These are phyloP conservation scores for Metschnikowia shivogae DNA, from an alignment of 805 yeast genomes.

Conservation along the genomic window DNA sequence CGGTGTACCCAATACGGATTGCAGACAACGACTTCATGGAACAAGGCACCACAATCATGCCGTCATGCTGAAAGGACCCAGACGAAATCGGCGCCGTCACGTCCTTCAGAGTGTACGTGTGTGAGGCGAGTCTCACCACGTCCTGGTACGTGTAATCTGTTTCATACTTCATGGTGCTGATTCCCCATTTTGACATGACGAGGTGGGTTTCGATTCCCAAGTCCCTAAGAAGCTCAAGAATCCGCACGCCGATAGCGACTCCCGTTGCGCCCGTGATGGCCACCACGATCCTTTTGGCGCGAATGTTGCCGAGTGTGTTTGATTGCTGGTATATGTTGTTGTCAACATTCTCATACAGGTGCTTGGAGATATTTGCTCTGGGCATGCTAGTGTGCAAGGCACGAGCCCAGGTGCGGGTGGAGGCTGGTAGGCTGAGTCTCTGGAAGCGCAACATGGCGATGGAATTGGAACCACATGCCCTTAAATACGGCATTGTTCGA, in stretches of 20 bases:
- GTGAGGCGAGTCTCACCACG: constrained; percentile 15
- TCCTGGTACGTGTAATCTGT: constrained; percentile 20
- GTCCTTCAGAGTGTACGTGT: constrained; percentile 19
- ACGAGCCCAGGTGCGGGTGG: background rate
- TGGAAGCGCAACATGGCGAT: background rate
- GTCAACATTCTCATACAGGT: background rate
- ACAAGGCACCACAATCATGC: constrained; percentile 28
- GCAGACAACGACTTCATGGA: constrained; percentile 27
- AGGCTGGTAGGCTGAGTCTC: background rate
- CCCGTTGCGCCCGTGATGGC: constrained; percentile 29
- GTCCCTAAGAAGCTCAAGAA: constrained; percentile 17
- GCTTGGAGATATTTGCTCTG: background rate
- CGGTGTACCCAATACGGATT: constrained; percentile 24
- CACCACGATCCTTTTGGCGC: constrained; percentile 21
- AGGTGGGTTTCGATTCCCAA: constrained; percentile 22
- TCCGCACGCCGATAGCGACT: constrained; percentile 19
- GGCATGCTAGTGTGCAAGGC: background rate
- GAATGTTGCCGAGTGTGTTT: background rate
- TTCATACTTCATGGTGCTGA: constrained; percentile 25
- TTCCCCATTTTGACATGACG: constrained; percentile 26
- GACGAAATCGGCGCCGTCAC: constrained; percentile 25
- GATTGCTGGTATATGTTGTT: background rate
- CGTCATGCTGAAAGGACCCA: constrained; percentile 26
- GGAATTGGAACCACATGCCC: too few species aligned
- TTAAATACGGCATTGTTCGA: too few species aligned